phyloP scores from a whole-genome alignment of 2,329 filamentous ascomycete species.

The Westerdykella aurantiaca region DNA sequence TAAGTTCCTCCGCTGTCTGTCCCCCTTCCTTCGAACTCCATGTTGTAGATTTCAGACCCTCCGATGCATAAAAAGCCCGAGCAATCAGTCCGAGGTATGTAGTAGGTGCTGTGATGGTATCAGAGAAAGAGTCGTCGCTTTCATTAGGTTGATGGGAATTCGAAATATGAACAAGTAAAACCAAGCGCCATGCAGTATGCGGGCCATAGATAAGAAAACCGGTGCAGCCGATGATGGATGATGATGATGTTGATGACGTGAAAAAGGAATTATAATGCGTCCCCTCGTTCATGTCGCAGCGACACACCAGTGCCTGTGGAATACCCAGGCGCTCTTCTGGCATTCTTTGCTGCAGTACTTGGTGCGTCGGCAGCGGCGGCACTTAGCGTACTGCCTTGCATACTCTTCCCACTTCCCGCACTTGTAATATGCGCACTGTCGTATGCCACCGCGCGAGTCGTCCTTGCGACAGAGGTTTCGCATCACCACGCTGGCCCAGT shows the following conservation, averaged over 20 bases:
- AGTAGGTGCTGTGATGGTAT: constrained; percentile 24
- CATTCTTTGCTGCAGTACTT: constrained; percentile 99
- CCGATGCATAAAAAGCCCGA: constrained; percentile 10
- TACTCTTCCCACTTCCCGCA: constrained; percentile 98
- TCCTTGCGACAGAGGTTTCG: constrained; percentile 97
- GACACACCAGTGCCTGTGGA: constrained; percentile 96
- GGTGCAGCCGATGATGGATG: constrained; percentile 20
- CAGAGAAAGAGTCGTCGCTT: constrained; percentile 28
- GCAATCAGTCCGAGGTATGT: constrained; percentile 17
- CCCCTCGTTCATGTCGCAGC: constrained; percentile 50
- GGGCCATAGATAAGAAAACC: constrained; percentile 27
- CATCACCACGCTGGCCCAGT: constrained; percentile 99
- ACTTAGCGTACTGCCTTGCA: constrained; percentile 95
- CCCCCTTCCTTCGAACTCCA: constrained; percentile 13
- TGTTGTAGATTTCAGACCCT: constrained; percentile 18
- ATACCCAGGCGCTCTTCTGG: constrained; percentile 98
- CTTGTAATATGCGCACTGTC: constrained; percentile 96
- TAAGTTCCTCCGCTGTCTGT: constrained; percentile 1
- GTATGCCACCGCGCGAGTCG: constrained; percentile 85
- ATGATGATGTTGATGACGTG: constrained; percentile 29
- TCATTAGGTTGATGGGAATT: constrained; percentile 35
- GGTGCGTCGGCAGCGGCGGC: constrained; percentile 86
- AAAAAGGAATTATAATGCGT: constrained; percentile 17
- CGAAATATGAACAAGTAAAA: constrained; percentile 19
- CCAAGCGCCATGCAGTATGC: constrained; percentile 40